Evolutionary conservation across 2,329 filamentous ascomycete genomes (phyloP).

Genomic region (Alternaria rosae): DNA sequence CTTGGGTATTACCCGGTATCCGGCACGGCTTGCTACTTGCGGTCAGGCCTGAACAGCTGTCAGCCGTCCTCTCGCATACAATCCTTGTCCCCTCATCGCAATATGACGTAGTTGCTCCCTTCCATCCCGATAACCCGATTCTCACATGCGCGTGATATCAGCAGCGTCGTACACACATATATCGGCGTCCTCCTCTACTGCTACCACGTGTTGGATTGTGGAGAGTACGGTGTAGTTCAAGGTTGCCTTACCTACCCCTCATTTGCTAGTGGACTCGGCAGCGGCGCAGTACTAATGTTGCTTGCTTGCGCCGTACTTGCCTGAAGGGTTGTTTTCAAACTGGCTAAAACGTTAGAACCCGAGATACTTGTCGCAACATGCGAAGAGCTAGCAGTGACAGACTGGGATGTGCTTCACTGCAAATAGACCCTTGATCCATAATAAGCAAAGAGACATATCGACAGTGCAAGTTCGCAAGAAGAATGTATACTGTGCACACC

Average conservation of each 20-base stretch:
- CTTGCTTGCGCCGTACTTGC: slow-evolving; percentile 7
- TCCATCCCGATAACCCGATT: background rate
- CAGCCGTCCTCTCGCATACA: background rate
- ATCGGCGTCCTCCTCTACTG: background rate
- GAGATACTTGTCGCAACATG: background rate
- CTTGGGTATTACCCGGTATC: slow-evolving; percentile 1
- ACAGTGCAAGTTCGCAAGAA: no score
- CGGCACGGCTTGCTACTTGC: slow-evolving; percentile 12
- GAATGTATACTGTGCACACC: background rate
- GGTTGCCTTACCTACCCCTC: no score
- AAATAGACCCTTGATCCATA: background rate
- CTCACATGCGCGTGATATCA: background rate
- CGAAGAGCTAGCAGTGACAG: background rate
- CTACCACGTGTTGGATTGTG: background rate
- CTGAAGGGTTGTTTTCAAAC: background rate
- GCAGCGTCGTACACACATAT: background rate
- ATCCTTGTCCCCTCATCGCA: background rate
- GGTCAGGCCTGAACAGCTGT: background rate
- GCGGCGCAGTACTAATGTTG: background rate
- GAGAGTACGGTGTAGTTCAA: background rate
- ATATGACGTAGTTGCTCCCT: background rate
- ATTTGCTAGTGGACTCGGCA: background rate
- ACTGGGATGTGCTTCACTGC: background rate
- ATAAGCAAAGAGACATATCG: background rate
- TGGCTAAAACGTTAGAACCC: slow-evolving; percentile 1